Evolutionary conservation across 352 stramenopile genomes (phyloP).

Genomic region (Phytopythium kandeliae): DNA sequence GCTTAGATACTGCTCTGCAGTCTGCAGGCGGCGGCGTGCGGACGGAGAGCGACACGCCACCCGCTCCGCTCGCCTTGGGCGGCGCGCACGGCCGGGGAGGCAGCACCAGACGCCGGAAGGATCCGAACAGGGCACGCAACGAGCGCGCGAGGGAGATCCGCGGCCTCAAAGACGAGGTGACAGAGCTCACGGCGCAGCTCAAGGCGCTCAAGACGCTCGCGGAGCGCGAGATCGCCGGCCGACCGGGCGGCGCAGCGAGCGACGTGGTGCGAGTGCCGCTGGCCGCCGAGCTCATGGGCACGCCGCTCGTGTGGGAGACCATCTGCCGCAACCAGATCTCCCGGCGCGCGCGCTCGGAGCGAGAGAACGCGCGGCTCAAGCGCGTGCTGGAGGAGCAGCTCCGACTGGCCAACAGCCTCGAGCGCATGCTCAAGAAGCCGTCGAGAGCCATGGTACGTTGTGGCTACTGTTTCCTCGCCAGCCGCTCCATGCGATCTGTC

Average conservation of each 20-base stretch:
- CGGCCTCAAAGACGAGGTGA: constrained; percentile 24
- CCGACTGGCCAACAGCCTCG: constrained; percentile 20
- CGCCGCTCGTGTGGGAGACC: constrained; percentile 15
- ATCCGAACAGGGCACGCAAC: constrained; percentile 24
- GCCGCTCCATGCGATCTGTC: too few relatives aligned
- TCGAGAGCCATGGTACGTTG: constrained; percentile 7
- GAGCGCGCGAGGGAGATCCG: constrained; percentile 24
- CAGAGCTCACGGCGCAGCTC: constrained; percentile 23
- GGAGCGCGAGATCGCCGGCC: neutral
- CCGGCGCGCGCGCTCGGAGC: constrained; percentile 9
- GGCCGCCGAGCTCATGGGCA: neutral
- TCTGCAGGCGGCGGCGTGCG: neutral
- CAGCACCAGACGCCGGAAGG: constrained; percentile 1
- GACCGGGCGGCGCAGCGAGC: neutral
- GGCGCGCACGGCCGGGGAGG: neutral
- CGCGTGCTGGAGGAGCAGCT: constrained; percentile 32
- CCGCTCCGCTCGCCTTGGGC: too few relatives aligned
- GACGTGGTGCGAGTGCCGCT: neutral
- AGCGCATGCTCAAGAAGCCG: constrained; percentile 17
- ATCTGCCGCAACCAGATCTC: constrained; percentile 16
- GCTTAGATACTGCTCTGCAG: too few relatives aligned
- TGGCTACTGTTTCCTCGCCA: too few relatives aligned
- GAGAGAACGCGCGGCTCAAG: constrained; percentile 16
- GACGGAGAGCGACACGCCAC: neutral
- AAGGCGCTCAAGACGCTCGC: constrained; percentile 5